A percentile compares a stretch with the other conserved stretches of the same genome.
phyloP scores from a whole-genome alignment of 2,329 filamentous ascomycete genomes.

The Epichloe hybrida region DNA sequence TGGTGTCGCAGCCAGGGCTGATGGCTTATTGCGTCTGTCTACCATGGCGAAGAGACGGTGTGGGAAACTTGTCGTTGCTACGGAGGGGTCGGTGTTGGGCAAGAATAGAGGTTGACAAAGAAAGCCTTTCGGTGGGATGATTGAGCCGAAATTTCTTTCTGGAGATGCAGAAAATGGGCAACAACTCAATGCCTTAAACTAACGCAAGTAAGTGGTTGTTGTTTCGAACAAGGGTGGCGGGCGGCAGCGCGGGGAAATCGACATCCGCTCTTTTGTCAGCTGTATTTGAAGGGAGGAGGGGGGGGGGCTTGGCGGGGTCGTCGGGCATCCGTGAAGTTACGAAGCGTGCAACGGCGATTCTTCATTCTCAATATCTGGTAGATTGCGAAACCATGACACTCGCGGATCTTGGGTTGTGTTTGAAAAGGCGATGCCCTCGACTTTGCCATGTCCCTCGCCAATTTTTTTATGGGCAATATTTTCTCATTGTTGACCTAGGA shows the following conservation, averaged over 20 bases:
- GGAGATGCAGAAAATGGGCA: neutral
- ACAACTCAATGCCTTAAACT: neutral
- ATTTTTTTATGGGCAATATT: no score
- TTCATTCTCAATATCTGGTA: no score
- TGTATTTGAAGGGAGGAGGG: no score
- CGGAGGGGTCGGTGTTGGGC: neutral
- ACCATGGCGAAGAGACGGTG: conserved; percentile 38
- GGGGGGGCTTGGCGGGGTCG: no score
- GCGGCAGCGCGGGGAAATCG: neutral
- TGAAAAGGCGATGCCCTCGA: no score
- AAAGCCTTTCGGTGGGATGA: neutral
- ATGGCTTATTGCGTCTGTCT: conserved; percentile 74
- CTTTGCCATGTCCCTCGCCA: no score
- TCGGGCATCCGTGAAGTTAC: no score
- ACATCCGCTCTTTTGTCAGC: neutral
- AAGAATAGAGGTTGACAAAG: neutral
- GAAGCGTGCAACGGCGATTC: no score
- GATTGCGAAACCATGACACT: no score
- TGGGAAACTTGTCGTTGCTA: neutral
- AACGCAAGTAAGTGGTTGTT: neutral
- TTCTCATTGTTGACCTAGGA: no score
- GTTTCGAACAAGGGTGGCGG: neutral
- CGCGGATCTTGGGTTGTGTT: no score
- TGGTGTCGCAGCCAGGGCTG: conserved; percentile 60
- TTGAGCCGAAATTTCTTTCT: neutral